Conservation (phyloP, 331 rosid genomes). For the Erythrophleum ivorense region DNA sequence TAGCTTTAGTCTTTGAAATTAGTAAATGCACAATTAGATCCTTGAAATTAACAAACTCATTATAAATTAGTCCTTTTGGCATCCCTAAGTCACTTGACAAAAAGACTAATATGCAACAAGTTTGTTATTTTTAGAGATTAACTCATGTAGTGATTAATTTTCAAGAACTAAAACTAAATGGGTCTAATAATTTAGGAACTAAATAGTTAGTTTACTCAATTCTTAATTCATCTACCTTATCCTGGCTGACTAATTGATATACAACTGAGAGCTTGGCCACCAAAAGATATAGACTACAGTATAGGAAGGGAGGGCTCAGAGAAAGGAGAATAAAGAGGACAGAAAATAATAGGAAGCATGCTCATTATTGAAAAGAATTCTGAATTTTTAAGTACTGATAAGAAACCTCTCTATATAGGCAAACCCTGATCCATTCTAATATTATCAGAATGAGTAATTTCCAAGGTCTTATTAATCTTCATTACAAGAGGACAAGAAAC, state of each 20-base stretch:
- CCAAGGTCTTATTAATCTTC: not conserved
- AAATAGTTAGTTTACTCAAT: not conserved
- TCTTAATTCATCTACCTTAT: not conserved
- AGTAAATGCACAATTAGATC: not conserved
- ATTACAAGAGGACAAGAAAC: not conserved
- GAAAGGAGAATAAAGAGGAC: constrained; percentile 12
- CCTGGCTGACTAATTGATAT: not conserved
- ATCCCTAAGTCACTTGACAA: no score
- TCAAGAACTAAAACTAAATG: no score
- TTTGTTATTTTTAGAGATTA: no score
- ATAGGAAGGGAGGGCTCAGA: not conserved
- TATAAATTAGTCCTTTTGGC: no score
- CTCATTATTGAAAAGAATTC: not conserved
- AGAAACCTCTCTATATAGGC: constrained; percentile 1
- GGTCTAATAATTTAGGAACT: not conserved
- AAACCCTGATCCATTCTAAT: not conserved
- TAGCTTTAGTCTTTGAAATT: not conserved
- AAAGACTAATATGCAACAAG: no score
- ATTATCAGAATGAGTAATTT: not conserved
- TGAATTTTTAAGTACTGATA: not conserved
- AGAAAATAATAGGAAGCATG: constrained; percentile 7
- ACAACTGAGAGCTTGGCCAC: not conserved
- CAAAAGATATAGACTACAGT: not conserved
- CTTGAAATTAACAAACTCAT: no score
- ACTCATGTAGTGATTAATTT: no score